phyloP scores from a whole-genome alignment of 139 green algal genomes.

The Closterium sp. region DNA sequence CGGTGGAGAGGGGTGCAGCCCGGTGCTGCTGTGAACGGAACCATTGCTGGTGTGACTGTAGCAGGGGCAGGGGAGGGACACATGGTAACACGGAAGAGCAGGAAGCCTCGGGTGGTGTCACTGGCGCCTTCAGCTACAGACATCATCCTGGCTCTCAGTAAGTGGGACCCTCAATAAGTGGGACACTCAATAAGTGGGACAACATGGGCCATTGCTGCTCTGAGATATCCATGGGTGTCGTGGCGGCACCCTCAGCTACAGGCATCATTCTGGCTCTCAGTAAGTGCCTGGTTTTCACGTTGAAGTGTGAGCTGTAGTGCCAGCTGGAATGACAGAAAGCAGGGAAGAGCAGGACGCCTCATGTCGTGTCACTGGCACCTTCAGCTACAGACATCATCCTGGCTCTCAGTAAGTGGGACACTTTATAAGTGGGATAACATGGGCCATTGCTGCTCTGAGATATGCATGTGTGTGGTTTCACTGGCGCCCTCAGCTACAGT shows the following conservation, averaged over 20 bases:
- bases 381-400: conserved; percentile 60
- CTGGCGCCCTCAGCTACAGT: no score
- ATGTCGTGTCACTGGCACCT: no score
- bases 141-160: conserved; percentile 68
- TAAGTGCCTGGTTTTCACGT: conserved; percentile 65
- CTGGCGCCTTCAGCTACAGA: conserved; percentile 56
- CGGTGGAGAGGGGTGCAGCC: conserved; percentile 58
- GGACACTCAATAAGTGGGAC: no score
- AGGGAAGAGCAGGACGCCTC: conserved; percentile 63
- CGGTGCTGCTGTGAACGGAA: conserved; percentile 62
- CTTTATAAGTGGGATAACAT: conserved; percentile 56
- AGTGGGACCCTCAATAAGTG: conserved; percentile 58
- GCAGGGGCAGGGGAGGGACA: conserved; percentile 54
- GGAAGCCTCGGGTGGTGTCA: conserved; percentile 77
- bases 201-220: no score
- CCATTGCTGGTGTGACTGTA: conserved; percentile 64
- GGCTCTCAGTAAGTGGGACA: conserved; percentile 65
- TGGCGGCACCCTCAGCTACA: no score
- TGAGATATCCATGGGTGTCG: no score
- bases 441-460: no score
- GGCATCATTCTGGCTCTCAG: conserved; percentile 51
- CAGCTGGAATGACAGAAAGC: conserved; percentile 55
- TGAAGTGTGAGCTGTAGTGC: conserved; percentile 63
- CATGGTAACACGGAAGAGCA: conserved; percentile 56
- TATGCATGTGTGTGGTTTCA: no score